Base-by-base conservation (phyloP, 192 early-diverging fungal species). In the Rhizophagus sp. region DNA sequence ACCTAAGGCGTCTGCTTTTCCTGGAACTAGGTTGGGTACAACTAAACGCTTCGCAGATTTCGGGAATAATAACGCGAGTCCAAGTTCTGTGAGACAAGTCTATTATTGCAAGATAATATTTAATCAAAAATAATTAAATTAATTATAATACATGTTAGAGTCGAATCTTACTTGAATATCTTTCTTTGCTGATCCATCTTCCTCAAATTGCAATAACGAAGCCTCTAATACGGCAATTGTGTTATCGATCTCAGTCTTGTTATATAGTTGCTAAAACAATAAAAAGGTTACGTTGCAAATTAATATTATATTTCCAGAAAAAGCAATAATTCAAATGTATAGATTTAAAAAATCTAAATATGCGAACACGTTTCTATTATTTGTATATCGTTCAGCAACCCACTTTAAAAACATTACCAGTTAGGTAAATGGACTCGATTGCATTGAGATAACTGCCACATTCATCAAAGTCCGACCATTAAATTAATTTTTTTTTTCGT, bases 11-110 rank as follows among this genome's bases (percentile, higher is more conserved):
- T 73, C 72, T 1, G 12, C 75, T 67, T 80, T 81, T 9, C 80
- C 75, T 19, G 81, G 72, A 1, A 69, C 34, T 24, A 82, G 41
- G n/a, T 75, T 78, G 17, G 80, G 78, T 22, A 84, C 81, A 22
- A 78, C 78, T 30, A 86, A 74, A 33, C 81, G 81, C 12, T 84
- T 81, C 13, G 83, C 79, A 10, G 85, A 86, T 50, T 83, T 86
- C 25, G 85, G 85, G 15, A 86, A 86, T 78, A 86, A 80, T 34
- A 76, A 76, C 36, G 80, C 75, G 2, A 86, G 77, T 0, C 83
- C 85, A 61, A 83, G 79, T 57, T 82, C 75, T 52, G 70, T 73
- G 73, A 86, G 82, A 57, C 84, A 84, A 25, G 81, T 39, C 85
- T 86, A 68, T 41, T 11, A 44, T 49, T 57, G 17, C 12, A 44